Evolutionary conservation across 495 filamentous ascomycete genomes (phyloP), one percentile per base, ranked within the genome.

Genomic region (Penicillium riverlandense): DNA sequence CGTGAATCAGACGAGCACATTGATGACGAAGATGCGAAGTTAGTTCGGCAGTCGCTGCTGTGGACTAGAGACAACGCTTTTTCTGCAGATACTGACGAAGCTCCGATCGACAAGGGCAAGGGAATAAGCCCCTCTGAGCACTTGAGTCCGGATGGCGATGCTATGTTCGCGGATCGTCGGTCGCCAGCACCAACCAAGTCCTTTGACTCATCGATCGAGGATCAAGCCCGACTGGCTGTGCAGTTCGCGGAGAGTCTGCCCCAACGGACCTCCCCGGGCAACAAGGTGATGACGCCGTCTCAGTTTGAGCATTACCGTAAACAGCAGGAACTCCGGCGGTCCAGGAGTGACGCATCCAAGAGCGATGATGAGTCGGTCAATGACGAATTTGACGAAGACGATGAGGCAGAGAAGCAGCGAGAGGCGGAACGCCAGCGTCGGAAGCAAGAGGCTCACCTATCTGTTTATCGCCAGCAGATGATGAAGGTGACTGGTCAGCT

Each of bases 401-500:
- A 95, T 50, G 89, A 95, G 40, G 56, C 71, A 2, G 88, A 95
- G 57, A 85, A 83, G 50, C 76, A 80, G 28, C 84, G 77, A 48
- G 75, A 85, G 57, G 68, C 83, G 29, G 79, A 84, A 35, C 83
- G 83, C 55, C 86, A 90, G 50, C 77, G 91, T 46, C 76, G 81
- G 45, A 94, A 91, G 66, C 90, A 96, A 54, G 88, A 95, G 57
- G 91, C 90, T 8, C 88, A 94, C 60, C 76, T 96, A 61, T 73
- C 88, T 10, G 82, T 96, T 7, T 95, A 95, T 58, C 79, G 92
- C 37, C 91, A 96, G 58, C 84, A 91, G 60, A 95, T 96, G 89
- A 94, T 89, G 87, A 96, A 95, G 57, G 84, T 94, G 13, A 95
- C 88, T 7, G 90, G 90, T 38, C 86, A 88, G 52, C 61, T 71